Evolutionary conservation across 2,329 filamentous ascomycete species (phyloP), one percentile per base, ranked within the genome.

Genomic region (Torrubiellomyces zombiae): DNA sequence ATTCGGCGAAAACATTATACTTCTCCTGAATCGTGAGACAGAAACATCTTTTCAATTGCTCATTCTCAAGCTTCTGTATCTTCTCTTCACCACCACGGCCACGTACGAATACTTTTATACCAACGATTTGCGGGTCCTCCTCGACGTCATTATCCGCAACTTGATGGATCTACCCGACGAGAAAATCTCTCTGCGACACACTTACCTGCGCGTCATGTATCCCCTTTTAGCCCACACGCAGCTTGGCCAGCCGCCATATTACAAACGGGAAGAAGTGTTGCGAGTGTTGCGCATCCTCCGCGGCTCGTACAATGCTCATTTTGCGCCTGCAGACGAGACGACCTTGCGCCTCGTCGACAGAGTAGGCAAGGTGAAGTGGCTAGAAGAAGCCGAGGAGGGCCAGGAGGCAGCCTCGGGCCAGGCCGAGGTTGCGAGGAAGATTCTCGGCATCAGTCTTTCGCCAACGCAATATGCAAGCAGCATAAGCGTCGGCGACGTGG

Each of bases 21-120:
- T 98, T 5, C 66, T 98, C 2, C 63, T 98, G 19, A 98, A 98
- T 46, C 75, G 89, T 39, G 89, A 95, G 58, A 82, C 78, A 7
- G 85, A 95, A 50, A 92, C 89, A 1, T 86, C 83, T 2, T 67
- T 93, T 18, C 91, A 98, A 50, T 64, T 98, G 14, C 66, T 98
- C n/a, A 95, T 95, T 31, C 63, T 98, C 20, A 98, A 98, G 52
- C 68, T 94, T 4, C 61, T 98, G 15, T 98, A 95, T 51, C 69
- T 98, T 18, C 65, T 98, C 7, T 98, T 98, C 52, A 93, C 85
- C 4, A 95, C 82, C 7, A 72, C 72, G 28, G 69, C 77, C 10
- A 98, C 89, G 0, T 82, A 89, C 48, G 89, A 98, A 53, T 98
- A 95, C 51, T 98, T 98, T 45, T 98, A 95, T 51, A 94, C 83